Evolutionary conservation across 805 yeast genomes (phyloP).

Genomic region (Millerago galiae): DNA sequence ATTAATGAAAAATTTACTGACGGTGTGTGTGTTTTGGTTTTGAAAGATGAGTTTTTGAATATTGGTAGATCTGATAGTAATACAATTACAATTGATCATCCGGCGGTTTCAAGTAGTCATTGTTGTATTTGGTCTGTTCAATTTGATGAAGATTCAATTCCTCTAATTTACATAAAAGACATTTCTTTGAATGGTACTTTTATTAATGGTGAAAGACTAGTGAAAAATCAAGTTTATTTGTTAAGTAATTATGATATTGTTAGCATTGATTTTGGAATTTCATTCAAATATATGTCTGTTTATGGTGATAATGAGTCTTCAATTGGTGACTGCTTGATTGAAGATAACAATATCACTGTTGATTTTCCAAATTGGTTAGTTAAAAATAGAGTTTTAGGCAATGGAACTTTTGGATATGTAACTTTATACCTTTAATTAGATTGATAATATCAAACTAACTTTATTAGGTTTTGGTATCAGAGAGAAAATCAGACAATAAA

Average conservation of each 20-base stretch:
- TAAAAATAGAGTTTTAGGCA: slow-evolving; percentile 37
- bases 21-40: slow-evolving; percentile 15
- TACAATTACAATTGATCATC: slow-evolving; percentile 29
- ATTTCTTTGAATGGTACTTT: slow-evolving; percentile 45
- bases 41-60: slow-evolving; percentile 30
- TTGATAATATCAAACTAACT: slow-evolving; percentile 1
- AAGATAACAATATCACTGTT: slow-evolving; percentile 17
- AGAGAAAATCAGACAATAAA: slow-evolving; percentile 18
- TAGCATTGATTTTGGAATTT: slow-evolving; percentile 28
- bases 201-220: slow-evolving; percentile 32
- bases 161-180: slow-evolving; percentile 45
- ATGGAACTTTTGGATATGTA: slow-evolving; percentile 57
- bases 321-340: slow-evolving; percentile 12
- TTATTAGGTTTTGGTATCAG: slow-evolving; percentile 28
- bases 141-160: slow-evolving; percentile 42
- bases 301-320: slow-evolving; percentile 12
- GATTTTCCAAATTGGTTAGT: slow-evolving; percentile 36
- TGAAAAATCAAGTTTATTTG: slow-evolving; percentile 27
- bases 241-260: slow-evolving; percentile 35
- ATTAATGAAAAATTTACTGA: neutral
- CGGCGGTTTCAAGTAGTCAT: slow-evolving; percentile 40
- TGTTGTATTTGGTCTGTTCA: slow-evolving; percentile 42
- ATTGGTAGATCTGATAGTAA: slow-evolving; percentile 37
- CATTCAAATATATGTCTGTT: slow-evolving; percentile 17
- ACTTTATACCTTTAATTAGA: slow-evolving; percentile 2